Percentiles rank a stretch among this genome's conserved stretches.
These are phyloP conservation scores for Sisymbrium altissimum DNA, from an alignment of 345 rosid species.

Conservation along the genomic window DNA sequence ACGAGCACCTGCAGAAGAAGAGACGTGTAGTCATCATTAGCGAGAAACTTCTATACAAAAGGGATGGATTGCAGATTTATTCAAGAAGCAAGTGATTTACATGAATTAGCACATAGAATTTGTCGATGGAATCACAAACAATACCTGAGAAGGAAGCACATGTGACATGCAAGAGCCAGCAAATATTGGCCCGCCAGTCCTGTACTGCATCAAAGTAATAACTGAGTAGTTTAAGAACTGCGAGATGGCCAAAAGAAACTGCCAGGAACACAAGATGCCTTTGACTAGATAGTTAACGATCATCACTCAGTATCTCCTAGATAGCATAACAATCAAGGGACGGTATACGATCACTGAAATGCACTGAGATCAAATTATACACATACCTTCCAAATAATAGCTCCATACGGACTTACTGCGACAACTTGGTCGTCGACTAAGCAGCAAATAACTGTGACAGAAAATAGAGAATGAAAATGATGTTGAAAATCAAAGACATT, in stretches of 20 bases:
- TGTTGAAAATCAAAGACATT: not conserved
- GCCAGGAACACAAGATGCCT: slow-evolving; percentile 19
- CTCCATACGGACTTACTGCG: slow-evolving; percentile 56
- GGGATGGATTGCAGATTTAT: not conserved
- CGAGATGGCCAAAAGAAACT: slow-evolving; percentile 8
- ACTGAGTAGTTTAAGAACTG: not conserved
- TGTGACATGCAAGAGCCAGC: slow-evolving; percentile 72
- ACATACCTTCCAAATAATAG: slow-evolving; percentile 74
- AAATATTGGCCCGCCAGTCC: slow-evolving; percentile 84
- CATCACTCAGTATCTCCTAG: not conserved
- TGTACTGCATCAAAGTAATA: slow-evolving; percentile 42
- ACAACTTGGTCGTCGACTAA: slow-evolving; percentile 81
- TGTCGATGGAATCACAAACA: not conserved
- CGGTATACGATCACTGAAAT: too few relatives aligned
- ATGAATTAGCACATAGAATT: not conserved
- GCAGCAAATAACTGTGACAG: slow-evolving; percentile 77
- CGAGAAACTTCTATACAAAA: not conserved
- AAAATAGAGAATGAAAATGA: slow-evolving; percentile 6
- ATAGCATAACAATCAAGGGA: too few relatives aligned
- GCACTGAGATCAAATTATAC: slow-evolving; percentile 12
- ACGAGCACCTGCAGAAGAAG: slow-evolving; percentile 57
- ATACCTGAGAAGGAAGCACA: slow-evolving; percentile 82
- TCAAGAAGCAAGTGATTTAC: slow-evolving; percentile 3
- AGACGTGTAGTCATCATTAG: slow-evolving; percentile 1
- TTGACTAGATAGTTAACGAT: not conserved